A percentile compares a stretch with the other conserved stretches of the same genome.
phyloP scores from a whole-genome alignment of 306 rosid species.

The Gynostemma pentaphyllum region DNA sequence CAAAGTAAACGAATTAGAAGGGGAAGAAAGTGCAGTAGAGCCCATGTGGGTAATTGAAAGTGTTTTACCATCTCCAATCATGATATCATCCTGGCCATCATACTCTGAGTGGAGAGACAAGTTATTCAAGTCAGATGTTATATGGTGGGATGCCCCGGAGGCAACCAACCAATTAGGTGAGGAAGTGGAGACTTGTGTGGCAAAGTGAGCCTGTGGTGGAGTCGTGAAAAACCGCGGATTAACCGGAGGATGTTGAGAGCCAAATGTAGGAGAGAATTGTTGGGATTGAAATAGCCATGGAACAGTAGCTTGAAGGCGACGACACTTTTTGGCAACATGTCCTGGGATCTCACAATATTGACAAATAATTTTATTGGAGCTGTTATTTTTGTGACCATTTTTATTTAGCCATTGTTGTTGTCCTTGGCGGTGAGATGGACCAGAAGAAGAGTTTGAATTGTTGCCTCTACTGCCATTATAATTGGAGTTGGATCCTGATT shows the following conservation, averaged over 20 bases:
- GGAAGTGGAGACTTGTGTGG: neutral
- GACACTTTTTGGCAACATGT: neutral
- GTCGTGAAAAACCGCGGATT: neutral
- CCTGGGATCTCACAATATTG: neutral
- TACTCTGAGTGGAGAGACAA: neutral
- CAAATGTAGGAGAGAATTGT: neutral
- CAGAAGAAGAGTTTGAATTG: neutral
- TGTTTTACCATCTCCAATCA: neutral
- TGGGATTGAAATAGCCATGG: neutral
- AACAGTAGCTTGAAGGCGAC: neutral
- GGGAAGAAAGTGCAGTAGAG: neutral
- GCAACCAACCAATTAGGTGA: neutral
- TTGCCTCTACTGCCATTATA: neutral
- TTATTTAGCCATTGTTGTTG: neutral
- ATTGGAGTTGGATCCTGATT: neutral
- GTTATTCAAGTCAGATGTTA: no score
- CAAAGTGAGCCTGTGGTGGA: neutral
- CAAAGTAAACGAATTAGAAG: neutral
- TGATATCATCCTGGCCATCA: neutral
- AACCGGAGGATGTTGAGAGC: neutral
- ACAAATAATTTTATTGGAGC: neutral
- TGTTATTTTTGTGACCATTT: neutral
- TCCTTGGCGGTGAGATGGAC: neutral
- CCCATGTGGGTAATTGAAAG: neutral
- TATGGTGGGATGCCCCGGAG: slow-evolving; percentile 1